Conservation (phyloP, 768 basidiomycete genomes). For the Leucocoprinus birnbaumii region DNA sequence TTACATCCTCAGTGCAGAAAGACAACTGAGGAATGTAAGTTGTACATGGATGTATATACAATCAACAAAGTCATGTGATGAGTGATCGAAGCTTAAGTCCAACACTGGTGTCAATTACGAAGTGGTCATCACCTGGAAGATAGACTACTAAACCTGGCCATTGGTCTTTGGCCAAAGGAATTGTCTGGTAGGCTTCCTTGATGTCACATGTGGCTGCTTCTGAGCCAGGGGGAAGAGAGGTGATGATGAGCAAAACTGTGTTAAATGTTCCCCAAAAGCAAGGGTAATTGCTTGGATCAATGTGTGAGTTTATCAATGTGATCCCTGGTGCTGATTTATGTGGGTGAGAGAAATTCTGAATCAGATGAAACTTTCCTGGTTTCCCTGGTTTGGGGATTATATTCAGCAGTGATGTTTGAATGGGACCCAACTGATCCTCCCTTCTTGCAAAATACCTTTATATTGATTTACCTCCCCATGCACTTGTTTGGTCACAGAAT, state of each 20-base stretch:
- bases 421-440: conserved; percentile 25
- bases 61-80: no score
- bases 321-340: background rate
- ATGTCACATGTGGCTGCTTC: conserved; percentile 30
- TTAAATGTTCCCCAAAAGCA: conserved; percentile 44
- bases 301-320: conserved; percentile 28
- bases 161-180: conserved; percentile 29
- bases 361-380: conserved; percentile 24
- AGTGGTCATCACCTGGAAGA: conserved; percentile 15
- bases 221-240: conserved; percentile 23
- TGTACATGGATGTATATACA: no score
- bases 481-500: no score
- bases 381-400: conserved; percentile 33
- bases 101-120: conserved; percentile 26
- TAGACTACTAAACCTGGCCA: conserved; percentile 35
- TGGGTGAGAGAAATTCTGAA: conserved; percentile 38
- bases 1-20: no score
- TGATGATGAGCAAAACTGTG: conserved; percentile 25
- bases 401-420: conserved; percentile 35
- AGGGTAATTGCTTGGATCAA: conserved; percentile 31
- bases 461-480: no score
- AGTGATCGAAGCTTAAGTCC: no score
- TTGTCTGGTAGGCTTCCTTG: conserved; percentile 34
- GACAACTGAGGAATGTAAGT: no score
- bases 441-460: no score